Base-by-base conservation (phyloP, 345 rosid species). In the Gynandropsis gynandra region DNA sequence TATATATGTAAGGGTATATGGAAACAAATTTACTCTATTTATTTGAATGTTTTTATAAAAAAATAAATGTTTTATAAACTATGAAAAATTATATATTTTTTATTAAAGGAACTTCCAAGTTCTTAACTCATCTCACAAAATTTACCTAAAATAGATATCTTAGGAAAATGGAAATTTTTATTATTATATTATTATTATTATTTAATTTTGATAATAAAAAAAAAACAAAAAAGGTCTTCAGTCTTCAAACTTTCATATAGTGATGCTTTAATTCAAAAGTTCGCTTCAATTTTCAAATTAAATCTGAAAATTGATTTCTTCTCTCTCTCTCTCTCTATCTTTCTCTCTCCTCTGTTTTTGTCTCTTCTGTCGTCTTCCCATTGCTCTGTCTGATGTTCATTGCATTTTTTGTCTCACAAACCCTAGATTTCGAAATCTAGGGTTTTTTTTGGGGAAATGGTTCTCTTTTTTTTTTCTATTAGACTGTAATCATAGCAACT, bases 361-460 rank as follows among this genome's bases (percentile, higher is more conserved):
- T 45, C 58, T 68, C 52, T 44, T 58, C 53, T 54, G 52, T 54
- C 72, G 33, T 41, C 66, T 59, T 58, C 52, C 10, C 16, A 21
- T 16, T 47, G 60, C 40, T 47, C 51, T 45, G 38, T 65, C 61
- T 64, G 48, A 49, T 63, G 43, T 48, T 37, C 69, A 63, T 61
- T 62, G 70, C 53, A 36, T 66, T 59, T 54, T 56, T 21, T 54
- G 42, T 65, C 68, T 49, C 74, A 64, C 44, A 57, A 72, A 67
- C 76, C 77, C 82, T 74, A 66, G 73, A 70, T 70, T 73, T 66
- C 40, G 8, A 66, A 68, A 65, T 78, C 81, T 71, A 69, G 70
- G 73, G 72, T 72, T 69, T 71, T 42, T 66, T 56, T 65, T 18
- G 14, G 10, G 49, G 67, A 47, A n/a, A n/a, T n/a, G n/a, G n/a